phyloP scores from a whole-genome alignment of 768 basidiomycete genomes.

The Lactifluus hygrophoroides region DNA sequence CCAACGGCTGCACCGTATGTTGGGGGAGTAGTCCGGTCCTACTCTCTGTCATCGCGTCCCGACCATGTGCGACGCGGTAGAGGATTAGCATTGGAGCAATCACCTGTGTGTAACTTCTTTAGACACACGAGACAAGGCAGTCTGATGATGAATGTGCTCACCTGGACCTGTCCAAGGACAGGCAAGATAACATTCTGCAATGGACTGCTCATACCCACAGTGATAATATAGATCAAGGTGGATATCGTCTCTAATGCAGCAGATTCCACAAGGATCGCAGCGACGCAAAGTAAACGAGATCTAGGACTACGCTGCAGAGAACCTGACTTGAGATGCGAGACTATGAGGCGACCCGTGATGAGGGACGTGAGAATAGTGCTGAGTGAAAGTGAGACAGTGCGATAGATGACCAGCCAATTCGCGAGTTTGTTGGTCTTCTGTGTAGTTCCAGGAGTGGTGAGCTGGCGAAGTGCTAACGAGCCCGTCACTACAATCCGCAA shows the following conservation, averaged over 20 bases:
- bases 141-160: neutral
- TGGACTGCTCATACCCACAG: slow-evolving; percentile 16
- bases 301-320: neutral
- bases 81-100: slow-evolving; percentile 19
- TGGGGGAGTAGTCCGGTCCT: neutral
- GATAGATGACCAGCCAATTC: slow-evolving; percentile 18
- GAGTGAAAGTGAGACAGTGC: slow-evolving; percentile 19
- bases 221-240: slow-evolving; percentile 15
- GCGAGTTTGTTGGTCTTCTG: slow-evolving; percentile 1
- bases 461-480: slow-evolving; percentile 18
- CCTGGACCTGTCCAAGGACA: slow-evolving; percentile 18
- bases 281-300: neutral
- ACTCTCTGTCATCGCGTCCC: neutral
- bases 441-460: slow-evolving; percentile 11
- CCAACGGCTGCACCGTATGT: neutral
- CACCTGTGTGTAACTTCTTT: neutral
- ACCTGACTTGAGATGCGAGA: neutral
- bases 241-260: slow-evolving; percentile 14
- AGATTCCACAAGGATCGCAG: slow-evolving; percentile 13
- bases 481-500: slow-evolving; percentile 15
- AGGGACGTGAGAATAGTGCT: slow-evolving; percentile 12
- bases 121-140: no score
- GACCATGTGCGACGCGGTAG: slow-evolving; percentile 14
- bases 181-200: slow-evolving; percentile 17
- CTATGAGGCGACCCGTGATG: slow-evolving; percentile 12